Evolutionary conservation across 495 filamentous ascomycete genomes (phyloP).

Genomic region (Hypoxylon lienhwacheense): DNA sequence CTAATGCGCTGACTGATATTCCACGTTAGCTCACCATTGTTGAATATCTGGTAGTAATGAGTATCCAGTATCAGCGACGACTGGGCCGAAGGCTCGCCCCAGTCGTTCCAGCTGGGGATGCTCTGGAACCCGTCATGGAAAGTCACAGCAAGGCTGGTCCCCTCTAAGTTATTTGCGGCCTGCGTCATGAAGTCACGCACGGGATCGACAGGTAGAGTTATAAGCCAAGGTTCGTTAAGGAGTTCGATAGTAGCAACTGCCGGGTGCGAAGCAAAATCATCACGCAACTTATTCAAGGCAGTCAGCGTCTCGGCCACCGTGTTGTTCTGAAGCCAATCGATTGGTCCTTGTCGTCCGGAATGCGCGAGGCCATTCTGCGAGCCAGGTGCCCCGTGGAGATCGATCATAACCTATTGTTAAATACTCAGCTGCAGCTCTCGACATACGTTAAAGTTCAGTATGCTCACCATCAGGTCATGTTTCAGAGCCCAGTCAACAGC

Average conservation of each 20-base stretch:
- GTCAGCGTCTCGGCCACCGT: slow-evolving; percentile 59
- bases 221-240: slow-evolving; percentile 67
- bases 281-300: slow-evolving; percentile 60
- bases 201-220: slow-evolving; percentile 51
- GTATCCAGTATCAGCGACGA: slow-evolving; percentile 69
- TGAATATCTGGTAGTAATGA: slow-evolving; percentile 72
- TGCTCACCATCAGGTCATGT: slow-evolving; percentile 61
- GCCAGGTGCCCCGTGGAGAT: slow-evolving; percentile 59
- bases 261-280: slow-evolving; percentile 65
- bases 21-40: slow-evolving; percentile 56
- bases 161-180: slow-evolving; percentile 58
- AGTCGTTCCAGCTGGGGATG: slow-evolving; percentile 70
- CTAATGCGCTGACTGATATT: slow-evolving; percentile 53
- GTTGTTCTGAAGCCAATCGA: slow-evolving; percentile 64
- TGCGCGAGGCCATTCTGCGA: slow-evolving; percentile 87
- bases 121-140: slow-evolving; percentile 71
- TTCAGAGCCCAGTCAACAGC: slow-evolving; percentile 69
- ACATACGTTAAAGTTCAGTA: background rate
- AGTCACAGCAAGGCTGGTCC: slow-evolving; percentile 58
- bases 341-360: slow-evolving; percentile 63
- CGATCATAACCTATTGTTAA: slow-evolving; percentile 15
- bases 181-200: slow-evolving; percentile 68
- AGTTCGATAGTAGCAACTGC: slow-evolving; percentile 72
- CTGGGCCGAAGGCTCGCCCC: slow-evolving; percentile 54
- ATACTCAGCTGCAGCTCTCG: background rate